Evolutionary conservation across 345 rosid species (phyloP), one percentile per base, ranked within the genome.

Genomic region (Erysimum cheiranthoides): DNA sequence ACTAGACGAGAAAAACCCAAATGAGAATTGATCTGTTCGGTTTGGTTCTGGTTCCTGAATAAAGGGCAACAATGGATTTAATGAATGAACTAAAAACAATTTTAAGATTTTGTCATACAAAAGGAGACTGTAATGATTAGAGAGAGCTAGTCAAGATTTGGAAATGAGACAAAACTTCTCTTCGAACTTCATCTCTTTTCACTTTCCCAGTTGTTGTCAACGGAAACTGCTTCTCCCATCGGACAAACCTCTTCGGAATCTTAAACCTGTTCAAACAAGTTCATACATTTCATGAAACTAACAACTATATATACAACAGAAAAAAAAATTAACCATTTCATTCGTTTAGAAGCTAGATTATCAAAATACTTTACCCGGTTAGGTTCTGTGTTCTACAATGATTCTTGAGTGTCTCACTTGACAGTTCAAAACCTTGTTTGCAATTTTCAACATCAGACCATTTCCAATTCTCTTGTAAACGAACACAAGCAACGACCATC

Each of bases 401-500:
- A 18, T 74, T 46, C 57, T 71, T 78, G 39, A 90, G 91, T 78
- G 75, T 74, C 42, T 85, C 88, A 59, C 86, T 76, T 51, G 92
- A 85, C 54, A 92, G 28, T 12, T 79, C 0, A 11, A 60, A 76
- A 60, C 79, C 56, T 59, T 74, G 17, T 52, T 46, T 57, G 47
- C 40, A 50, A 54, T 63, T 82, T 46, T 58, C 57, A 2, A 43
- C 52, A 51, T 86, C 69, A 11, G 83, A 84, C 97, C 97, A 91
- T 61, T 59, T 68, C 95, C 95, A 90, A 28, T 80, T 79, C 42
- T 86, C 85, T 73, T 75, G 79, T 68, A 92, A 59, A 66, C 65
- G 82, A 53, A 92, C 67, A 77, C 90, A 94, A 65, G 90, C 95
- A 52, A 90, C 85, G 7, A 90, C 93, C 89, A 83, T 87, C 81